Evolutionary conservation across 148 eudicot genomes (phyloP).

Genomic region (Vaccinium macrocarpon): DNA sequence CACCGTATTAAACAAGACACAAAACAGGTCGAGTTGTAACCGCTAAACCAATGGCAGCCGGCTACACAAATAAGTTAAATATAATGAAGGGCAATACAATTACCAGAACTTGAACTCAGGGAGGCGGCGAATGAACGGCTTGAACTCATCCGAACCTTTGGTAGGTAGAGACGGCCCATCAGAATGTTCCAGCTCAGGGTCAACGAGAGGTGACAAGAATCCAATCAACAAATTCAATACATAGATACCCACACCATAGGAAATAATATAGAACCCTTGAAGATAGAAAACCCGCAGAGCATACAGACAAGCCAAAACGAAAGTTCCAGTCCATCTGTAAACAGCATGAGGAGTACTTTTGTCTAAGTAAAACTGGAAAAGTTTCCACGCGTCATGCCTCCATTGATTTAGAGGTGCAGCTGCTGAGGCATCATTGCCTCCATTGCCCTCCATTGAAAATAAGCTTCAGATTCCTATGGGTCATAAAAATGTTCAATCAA

Average conservation of each 20-base stretch:
- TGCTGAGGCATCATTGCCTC: conserved; percentile 28
- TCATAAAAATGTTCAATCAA: conserved; percentile 23
- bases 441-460: conserved; percentile 53
- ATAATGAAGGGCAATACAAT: neutral
- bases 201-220: conserved; percentile 80
- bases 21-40: neutral
- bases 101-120: conserved; percentile 92
- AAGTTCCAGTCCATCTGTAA: conserved; percentile 72
- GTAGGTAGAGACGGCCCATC: conserved; percentile 76
- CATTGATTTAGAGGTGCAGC: conserved; percentile 36
- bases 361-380: conserved; percentile 67
- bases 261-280: conserved; percentile 70
- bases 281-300: conserved; percentile 55
- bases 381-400: conserved; percentile 48
- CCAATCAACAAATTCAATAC: conserved; percentile 73
- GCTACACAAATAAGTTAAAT: neutral
- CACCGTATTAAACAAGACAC: neutral
- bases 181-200: conserved; percentile 67
- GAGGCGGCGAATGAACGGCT: conserved; percentile 85
- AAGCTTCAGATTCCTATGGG: conserved; percentile 30
- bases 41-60: neutral
- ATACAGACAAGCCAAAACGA: conserved; percentile 42
- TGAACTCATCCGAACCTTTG: conserved; percentile 85
- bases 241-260: conserved; percentile 81
- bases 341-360: conserved; percentile 71